Conservation (phyloP, 192 early-diverging fungal genomes). For the Gaertneriomyces semiglobifer region DNA sequence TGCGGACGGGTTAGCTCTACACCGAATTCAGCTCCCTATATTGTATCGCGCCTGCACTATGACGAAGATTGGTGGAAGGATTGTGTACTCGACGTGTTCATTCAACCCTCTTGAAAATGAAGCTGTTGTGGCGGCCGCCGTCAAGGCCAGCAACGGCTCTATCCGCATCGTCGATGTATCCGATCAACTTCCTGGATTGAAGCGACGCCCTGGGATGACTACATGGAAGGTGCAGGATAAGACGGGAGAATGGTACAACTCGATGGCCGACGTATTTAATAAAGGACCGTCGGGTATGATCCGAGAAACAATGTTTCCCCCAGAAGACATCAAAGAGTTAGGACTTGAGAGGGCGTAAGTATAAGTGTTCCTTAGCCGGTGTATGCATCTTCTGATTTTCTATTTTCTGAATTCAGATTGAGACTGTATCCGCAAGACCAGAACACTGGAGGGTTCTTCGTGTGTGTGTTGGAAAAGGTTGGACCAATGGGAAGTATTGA, state of each 20-base stretch:
- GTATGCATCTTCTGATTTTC: slow-evolving; percentile 3
- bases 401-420: slow-evolving; percentile 48
- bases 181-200: slow-evolving; percentile 70
- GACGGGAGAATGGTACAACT: slow-evolving; percentile 52
- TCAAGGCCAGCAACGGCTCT: slow-evolving; percentile 51
- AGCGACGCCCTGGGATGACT: slow-evolving; percentile 73
- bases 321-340: slow-evolving; percentile 29
- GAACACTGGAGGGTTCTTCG: slow-evolving; percentile 98
- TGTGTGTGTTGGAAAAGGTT: slow-evolving; percentile 92
- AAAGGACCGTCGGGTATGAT: slow-evolving; percentile 13
- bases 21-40: slow-evolving; percentile 81
- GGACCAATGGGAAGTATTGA: slow-evolving; percentile 61
- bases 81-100: slow-evolving; percentile 98
- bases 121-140: slow-evolving; percentile 72
- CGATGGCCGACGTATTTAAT: slow-evolving; percentile 30
- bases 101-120: slow-evolving; percentile 98
- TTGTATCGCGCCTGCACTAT: slow-evolving; percentile 82
- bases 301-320: slow-evolving; percentile 42
- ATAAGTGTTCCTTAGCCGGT: background rate
- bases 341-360: slow-evolving; percentile 46
- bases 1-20: slow-evolving; percentile 73
- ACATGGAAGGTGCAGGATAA: slow-evolving; percentile 86
- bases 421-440: slow-evolving; percentile 91
- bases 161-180: slow-evolving; percentile 87
- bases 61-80: slow-evolving; percentile 81